Percentiles rank a stretch among this genome's conserved stretches.
phyloP scores from a whole-genome alignment of 495 filamentous ascomycete genomes.

The Penicillium dipodomyicola region DNA sequence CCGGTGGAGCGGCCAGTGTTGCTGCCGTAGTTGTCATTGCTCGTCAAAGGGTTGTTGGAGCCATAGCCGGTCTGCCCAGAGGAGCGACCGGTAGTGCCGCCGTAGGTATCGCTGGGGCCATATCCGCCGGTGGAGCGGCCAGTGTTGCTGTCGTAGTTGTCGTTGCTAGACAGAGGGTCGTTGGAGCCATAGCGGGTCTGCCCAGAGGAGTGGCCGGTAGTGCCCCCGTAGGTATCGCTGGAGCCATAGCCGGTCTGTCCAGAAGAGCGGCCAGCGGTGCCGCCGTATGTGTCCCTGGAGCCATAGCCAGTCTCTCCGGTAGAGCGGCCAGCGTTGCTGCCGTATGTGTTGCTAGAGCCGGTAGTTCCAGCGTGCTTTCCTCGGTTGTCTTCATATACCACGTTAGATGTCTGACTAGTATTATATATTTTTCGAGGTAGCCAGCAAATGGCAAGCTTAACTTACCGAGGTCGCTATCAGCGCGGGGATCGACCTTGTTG shows the following conservation, averaged over 20 bases:
- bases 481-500: conserved; percentile 48
- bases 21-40: no score
- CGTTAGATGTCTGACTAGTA: not conserved
- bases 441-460: not conserved
- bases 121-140: no score
- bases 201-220: conserved; percentile 1
- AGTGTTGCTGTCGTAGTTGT: no score
- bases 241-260: not conserved
- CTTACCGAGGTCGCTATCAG: conserved; percentile 34
- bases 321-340: no score
- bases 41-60: not conserved
- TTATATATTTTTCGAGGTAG: no score
- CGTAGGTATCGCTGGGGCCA: not conserved
- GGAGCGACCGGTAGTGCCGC: not conserved
- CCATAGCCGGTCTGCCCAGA: conserved; percentile 6
- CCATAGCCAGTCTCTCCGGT: not conserved
- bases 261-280: conserved; percentile 2
- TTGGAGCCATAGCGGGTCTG: conserved; percentile 1
- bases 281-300: not conserved
- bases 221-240: not conserved
- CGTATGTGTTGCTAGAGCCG: not conserved
- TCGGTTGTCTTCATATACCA: not conserved
- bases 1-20: no score
- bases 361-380: not conserved
- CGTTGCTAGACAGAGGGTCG: not conserved